Base-by-base conservation (phyloP, 768 basidiomycete genomes). In the Lentinula lateritia region DNA sequence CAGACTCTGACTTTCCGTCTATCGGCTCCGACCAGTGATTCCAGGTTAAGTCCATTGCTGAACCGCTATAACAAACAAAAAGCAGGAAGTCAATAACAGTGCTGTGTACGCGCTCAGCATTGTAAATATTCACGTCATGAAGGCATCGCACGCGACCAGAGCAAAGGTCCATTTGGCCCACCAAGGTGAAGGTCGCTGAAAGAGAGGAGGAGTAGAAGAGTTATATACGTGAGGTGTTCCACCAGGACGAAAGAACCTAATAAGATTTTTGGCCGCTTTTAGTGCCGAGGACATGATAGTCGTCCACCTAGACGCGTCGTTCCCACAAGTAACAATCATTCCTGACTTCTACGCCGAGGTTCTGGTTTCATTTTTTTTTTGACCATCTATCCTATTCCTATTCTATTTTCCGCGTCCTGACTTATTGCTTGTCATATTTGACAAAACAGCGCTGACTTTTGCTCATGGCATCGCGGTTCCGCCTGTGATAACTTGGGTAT, bases 101-200 rank as follows among this genome's bases (percentile, higher is more conserved):
- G 7, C 6, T 2, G 46, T 8, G 20, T 23, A 32, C 20, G 20
- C 6, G 41, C 36, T 10, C 12, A 10, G 42, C 28, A 35, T 28
- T 35, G 53, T 39, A 1, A 43, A 48, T 39, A 28, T 28, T 43
- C 57, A 58, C 57, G 59, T 60, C 59, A 60, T 60, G 59, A 60
- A 60, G 15, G 39, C 23, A 42, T 60, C 50, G 50, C 59, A 36
- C 23, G 59, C 59, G 6, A 52, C 20, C 15, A 60, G n/a, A 28
- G 16, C 59, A 23, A 35, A 60, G 15, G 59, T 50, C n/a, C 39
- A 60, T 52, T 60, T 60, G 13, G 59, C 59, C 59, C 59, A 60
- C 59, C 59, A 60, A 20, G 59, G 59, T 2, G 59, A 60, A 13
- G 8, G 39, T 39, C 45, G 45, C 20, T 52, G 50, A 10, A 60